Base-by-base conservation (phyloP, 352 stramenopile genomes). In the Pythium grandisporangium region DNA sequence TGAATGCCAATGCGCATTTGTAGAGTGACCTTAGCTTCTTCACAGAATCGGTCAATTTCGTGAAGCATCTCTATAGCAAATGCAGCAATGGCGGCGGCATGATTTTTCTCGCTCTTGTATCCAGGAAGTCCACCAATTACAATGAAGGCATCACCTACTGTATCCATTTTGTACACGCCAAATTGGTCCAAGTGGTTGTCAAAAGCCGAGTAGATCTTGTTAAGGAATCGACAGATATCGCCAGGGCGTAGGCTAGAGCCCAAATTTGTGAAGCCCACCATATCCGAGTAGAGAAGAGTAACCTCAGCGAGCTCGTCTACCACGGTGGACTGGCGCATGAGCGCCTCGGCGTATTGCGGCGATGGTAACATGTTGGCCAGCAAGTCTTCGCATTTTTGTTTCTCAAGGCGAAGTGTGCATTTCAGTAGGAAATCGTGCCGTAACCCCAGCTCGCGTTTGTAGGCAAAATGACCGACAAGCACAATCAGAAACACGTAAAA, bases 131-230 rank as follows among this genome's bases (percentile, higher is more conserved):
- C 78, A 4, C 70, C 78, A 10, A 92, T 70, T 26, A 89, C 81
- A 23, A 94, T 88, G 41, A 91, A 94, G 2, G 76, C 81, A 51
- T 92, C 78, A 11, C 81, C 78, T 0, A 93, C 74, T 0, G 80
- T 93, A 50, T 90, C 80, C 66, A 93, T 84, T 39, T 92, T 92
- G 66, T 92, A 93, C 10, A 93, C 66, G 3, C 76, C 76, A n/a
- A 80, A 55, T 7, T 70, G 40, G 26, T 91, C 80, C n/a, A 93
- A 46, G 32, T 92, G 78, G 16, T 66, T 70, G 39, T 93, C 81
- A 45, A 92, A 92, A 10, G 73, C 69, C 14, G 57, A 81, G 53
- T 85, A 89, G 39, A 87, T 77, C 30, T 86, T 71, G 63, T 92
- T 86, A 16, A 94, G 70, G 37, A 94, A 57, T 19, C 81, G 53